Percentiles rank a stretch among this genome's conserved stretches.
These are phyloP conservation scores for Kwoniella heveanensis DNA, from an alignment of 768 basidiomycete species.

Conservation along the genomic window DNA sequence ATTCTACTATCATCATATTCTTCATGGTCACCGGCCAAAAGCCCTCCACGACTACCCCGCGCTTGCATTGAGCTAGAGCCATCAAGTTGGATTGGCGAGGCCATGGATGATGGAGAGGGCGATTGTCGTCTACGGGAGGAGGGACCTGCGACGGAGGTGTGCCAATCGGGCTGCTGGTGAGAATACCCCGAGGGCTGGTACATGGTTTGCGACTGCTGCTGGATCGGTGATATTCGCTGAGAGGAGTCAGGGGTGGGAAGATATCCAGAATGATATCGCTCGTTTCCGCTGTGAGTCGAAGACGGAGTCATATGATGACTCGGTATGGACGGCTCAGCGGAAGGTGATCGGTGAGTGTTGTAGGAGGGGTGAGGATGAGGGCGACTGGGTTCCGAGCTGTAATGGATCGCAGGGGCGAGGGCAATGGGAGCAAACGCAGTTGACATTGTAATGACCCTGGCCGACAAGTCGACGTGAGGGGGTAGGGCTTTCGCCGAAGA, in stretches of 20 bases:
- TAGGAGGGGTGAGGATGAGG: slow-evolving; percentile 1
- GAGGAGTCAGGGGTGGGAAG: background rate
- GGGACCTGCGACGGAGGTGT: slow-evolving; percentile 16
- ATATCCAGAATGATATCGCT: background rate
- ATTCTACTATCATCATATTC: slow-evolving; percentile 36
- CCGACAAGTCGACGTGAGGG: too few species aligned
- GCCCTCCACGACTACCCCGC: background rate
- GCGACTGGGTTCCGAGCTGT: background rate
- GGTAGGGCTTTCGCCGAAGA: too few species aligned
- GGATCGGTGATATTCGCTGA: background rate
- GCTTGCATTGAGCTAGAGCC: background rate
- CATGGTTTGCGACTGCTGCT: slow-evolving; percentile 1
- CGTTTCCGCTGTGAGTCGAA: background rate
- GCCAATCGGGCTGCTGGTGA: slow-evolving; percentile 20
- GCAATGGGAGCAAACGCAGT: slow-evolving; percentile 23
- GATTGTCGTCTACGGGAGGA: slow-evolving; percentile 17
- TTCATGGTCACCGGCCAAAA: slow-evolving; percentile 8
- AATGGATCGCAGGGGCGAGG: slow-evolving; percentile 18
- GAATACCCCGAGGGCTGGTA: slow-evolving; percentile 3
- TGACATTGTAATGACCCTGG: slow-evolving; percentile 15
- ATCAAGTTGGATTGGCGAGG: background rate
- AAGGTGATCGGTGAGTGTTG: slow-evolving; percentile 5
- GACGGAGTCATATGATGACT: background rate
- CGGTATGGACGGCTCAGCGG: background rate
- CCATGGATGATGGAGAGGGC: slow-evolving; percentile 3